Conservation (phyloP, 805 yeast genomes). For the Tetrapisispora fleetii region DNA sequence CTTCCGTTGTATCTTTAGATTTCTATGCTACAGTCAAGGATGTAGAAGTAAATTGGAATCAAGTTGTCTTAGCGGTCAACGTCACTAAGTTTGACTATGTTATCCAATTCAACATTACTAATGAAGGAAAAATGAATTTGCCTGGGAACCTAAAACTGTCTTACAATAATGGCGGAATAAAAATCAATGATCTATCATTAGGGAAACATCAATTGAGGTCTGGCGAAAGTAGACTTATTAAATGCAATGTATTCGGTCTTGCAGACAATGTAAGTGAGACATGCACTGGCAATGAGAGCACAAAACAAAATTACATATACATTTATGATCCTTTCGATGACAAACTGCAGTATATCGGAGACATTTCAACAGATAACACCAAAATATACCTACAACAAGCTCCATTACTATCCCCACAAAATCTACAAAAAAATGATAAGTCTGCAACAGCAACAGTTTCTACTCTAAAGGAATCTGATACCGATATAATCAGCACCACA, state of each 20-base stretch:
- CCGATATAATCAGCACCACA: slow-evolving; percentile 14
- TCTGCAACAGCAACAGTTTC: not conserved
- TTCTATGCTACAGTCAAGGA: no score
- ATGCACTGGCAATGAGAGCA: not conserved
- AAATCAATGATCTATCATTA: not conserved
- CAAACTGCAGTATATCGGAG: not conserved
- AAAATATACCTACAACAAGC: not conserved
- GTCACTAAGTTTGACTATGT: not conserved
- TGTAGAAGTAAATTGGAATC: no score
- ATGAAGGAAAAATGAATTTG: slow-evolving; percentile 1
- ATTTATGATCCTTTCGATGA: not conserved
- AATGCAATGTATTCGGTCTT: not conserved
- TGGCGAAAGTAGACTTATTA: not conserved
- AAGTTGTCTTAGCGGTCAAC: not conserved
- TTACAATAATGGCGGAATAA: not conserved
- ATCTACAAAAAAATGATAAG: not conserved
- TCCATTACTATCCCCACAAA: not conserved
- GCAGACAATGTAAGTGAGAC: no score
- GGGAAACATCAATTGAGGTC: not conserved
- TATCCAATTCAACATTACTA: not conserved
- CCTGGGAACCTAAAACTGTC: slow-evolving; percentile 8
- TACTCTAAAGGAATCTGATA: not conserved
- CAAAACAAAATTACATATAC: not conserved
- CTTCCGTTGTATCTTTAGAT: no score
- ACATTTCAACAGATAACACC: not conserved